phyloP scores from a whole-genome alignment of 2,329 filamentous ascomycete genomes.

The Endocalyx cinctus region DNA sequence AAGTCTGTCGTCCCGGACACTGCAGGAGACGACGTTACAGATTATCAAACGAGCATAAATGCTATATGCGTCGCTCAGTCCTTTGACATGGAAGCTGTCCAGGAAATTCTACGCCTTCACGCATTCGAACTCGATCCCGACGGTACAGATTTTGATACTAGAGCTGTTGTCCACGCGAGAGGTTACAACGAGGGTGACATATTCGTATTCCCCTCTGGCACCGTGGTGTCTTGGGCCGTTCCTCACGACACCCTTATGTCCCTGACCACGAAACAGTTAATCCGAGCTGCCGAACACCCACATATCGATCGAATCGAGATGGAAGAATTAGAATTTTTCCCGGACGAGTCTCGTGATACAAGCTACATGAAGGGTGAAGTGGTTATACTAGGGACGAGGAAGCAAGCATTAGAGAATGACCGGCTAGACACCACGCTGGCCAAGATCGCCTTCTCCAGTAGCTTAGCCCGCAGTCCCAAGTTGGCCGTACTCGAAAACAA shows the following conservation, averaged over 20 bases:
- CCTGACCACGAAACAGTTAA: conserved; percentile 66
- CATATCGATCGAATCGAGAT: conserved; percentile 71
- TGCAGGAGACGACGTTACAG: conserved; percentile 32
- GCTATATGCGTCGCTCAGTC: conserved; percentile 60
- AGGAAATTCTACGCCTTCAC: conserved; percentile 52
- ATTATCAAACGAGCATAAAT: conserved; percentile 42
- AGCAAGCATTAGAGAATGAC: conserved; percentile 36
- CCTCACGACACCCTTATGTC: conserved; percentile 67
- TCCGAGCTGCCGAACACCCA: conserved; percentile 70
- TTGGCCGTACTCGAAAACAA: conserved; percentile 85
- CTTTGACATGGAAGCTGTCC: conserved; percentile 59
- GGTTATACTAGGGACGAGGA: conserved; percentile 79
- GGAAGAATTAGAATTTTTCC: conserved; percentile 83
- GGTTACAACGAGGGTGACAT: conserved; percentile 71
- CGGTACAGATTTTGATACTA: conserved; percentile 53
- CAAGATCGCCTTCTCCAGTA: conserved; percentile 95
- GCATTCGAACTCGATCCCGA: conserved; percentile 61
- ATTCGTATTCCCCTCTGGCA: conserved; percentile 93
- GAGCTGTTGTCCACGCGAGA: conserved; percentile 60
- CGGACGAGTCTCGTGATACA: conserved; percentile 67
- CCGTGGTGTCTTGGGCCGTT: conserved; percentile 87
- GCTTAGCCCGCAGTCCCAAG: conserved; percentile 87
- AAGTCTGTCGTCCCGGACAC: conserved; percentile 18
- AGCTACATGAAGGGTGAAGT: conserved; percentile 82
- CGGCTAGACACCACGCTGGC: conserved; percentile 64